These are phyloP conservation scores for Glaciozyma antarctica DNA, from an alignment of 768 basidiomycete species.

Conservation along the genomic window DNA sequence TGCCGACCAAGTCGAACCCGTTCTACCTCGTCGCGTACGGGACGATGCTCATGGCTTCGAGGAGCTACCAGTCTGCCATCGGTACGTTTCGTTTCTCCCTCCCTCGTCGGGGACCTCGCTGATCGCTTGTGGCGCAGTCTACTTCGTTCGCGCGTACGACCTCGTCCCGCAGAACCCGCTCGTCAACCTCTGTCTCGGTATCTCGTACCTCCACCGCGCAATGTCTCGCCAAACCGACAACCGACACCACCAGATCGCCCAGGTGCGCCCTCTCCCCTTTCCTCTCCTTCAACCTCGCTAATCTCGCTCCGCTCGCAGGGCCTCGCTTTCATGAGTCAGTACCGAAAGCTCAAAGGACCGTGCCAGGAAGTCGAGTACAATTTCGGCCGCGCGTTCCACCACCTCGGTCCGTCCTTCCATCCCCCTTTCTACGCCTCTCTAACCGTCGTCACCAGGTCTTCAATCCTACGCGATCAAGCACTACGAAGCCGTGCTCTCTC, in stretches of 20 bases:
- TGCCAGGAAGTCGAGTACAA: slow-evolving; percentile 82
- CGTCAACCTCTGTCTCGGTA: slow-evolving; percentile 69
- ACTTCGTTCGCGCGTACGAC: slow-evolving; percentile 79
- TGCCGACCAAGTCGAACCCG: slow-evolving; percentile 59
- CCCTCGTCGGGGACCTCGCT: background rate
- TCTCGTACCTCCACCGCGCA: slow-evolving; percentile 77
- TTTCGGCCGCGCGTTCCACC: slow-evolving; percentile 83
- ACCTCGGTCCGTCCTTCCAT: slow-evolving; percentile 56
- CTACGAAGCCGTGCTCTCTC: slow-evolving; percentile 49
- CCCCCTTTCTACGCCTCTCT: background rate
- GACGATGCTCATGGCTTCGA: slow-evolving; percentile 68
- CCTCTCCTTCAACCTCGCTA: background rate
- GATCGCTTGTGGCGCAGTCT: slow-evolving; percentile 49
- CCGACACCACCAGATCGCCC: slow-evolving; percentile 73
- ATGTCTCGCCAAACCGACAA: slow-evolving; percentile 94
- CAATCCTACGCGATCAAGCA: slow-evolving; percentile 72
- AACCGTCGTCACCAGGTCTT: slow-evolving; percentile 49
- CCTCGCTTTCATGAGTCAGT: slow-evolving; percentile 73
- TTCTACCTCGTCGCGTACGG: slow-evolving; percentile 66
- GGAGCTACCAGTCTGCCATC: slow-evolving; percentile 81
- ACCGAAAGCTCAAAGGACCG: slow-evolving; percentile 55
- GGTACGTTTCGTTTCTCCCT: slow-evolving; percentile 53
- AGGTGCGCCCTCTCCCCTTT: slow-evolving; percentile 43
- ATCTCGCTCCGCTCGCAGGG: slow-evolving; percentile 45
- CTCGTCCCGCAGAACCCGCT: slow-evolving; percentile 73